A percentile compares a stretch with the other conserved stretches of the same genome.
Evolutionary conservation across 352 stramenopile genomes (phyloP).

Genomic region (Phytophthora constricta): DNA sequence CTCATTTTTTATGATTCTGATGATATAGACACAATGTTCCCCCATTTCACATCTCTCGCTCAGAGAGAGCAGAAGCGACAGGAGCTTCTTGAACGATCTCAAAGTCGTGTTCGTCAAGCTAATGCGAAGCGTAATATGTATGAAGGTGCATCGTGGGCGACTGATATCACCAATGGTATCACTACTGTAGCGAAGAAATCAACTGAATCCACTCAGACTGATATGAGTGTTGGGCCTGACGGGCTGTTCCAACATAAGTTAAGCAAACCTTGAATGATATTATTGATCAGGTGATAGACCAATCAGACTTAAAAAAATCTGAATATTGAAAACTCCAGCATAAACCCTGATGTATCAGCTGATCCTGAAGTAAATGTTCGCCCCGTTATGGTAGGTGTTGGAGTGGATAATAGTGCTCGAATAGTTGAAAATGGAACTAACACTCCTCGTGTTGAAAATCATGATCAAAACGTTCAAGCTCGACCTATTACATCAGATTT

Average conservation of each 20-base stretch:
- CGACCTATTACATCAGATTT: too few relatives aligned
- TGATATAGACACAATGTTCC: slow-evolving; percentile 4
- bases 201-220: neutral
- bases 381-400: slow-evolving; percentile 1
- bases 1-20: slow-evolving; percentile 1
- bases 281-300: too few relatives aligned
- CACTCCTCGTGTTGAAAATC: neutral
- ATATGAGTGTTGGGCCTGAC: neutral
- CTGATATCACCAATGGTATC: neutral
- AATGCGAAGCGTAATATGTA: neutral
- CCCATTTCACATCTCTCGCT: slow-evolving; percentile 3
- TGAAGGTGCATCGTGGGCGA: neutral
- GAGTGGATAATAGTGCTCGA: neutral
- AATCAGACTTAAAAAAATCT: too few relatives aligned
- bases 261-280: neutral
- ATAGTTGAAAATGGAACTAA: neutral
- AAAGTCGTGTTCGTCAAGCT: neutral
- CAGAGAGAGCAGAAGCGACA: too few relatives aligned
- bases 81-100: neutral
- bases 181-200: neutral
- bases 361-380: too few relatives aligned
- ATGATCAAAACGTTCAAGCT: too few relatives aligned
- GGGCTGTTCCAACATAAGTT: neutral
- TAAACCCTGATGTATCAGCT: slow-evolving; percentile 3
- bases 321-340: too few relatives aligned